Evolutionary conservation across 2,329 filamentous ascomycete genomes (phyloP), one percentile per base, ranked within the genome.

Genomic region (Penicillium sp.): DNA sequence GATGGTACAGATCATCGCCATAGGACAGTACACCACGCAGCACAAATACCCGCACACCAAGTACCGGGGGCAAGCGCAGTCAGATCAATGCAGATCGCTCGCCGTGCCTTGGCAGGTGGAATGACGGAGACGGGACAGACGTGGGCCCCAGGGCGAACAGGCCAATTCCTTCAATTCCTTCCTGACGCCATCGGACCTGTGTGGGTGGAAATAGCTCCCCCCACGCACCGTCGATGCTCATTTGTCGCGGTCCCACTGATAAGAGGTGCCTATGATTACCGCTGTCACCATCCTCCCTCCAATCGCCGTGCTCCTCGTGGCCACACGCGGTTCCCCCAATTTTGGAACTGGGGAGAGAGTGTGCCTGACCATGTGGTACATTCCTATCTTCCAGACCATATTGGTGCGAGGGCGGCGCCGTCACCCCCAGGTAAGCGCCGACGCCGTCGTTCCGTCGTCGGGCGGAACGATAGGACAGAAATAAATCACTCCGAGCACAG

Each of bases 191-290:
- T 16, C 10, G n/a, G 16, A 13, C 25, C 14, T n/a, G 11, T 31
- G 24, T 11, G n/a, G 16, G 27, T 20, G 16, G 45, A 38, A 30
- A 42, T 35, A 10, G 31, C 16, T 8, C 11, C 18, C 41, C 25
- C 47, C 40, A 43, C 41, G 27, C 33, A 36, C 22, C 27, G 22
- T 25, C 25, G 38, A 14, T 41, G 45, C 43, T 46, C 36, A 57
- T 56, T 55, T 46, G 49, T 53, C 11, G 20, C 44, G 44, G 33
- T 27, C 16, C 24, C 46, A 27, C 47, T 54, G 58, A 62, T 61
- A 58, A 63, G 57, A 58, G 53, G 52, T 57, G 52, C 40, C 51
- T 55, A 44, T 60, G 58, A 59, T 63, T 57, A 49, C 49, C 60
- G 57, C 58, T 62, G 58, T 60, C 60, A 62, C 52, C 53, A 54